Base-by-base conservation (phyloP, 208 protist species). In the Leptomonas seymouri region DNA sequence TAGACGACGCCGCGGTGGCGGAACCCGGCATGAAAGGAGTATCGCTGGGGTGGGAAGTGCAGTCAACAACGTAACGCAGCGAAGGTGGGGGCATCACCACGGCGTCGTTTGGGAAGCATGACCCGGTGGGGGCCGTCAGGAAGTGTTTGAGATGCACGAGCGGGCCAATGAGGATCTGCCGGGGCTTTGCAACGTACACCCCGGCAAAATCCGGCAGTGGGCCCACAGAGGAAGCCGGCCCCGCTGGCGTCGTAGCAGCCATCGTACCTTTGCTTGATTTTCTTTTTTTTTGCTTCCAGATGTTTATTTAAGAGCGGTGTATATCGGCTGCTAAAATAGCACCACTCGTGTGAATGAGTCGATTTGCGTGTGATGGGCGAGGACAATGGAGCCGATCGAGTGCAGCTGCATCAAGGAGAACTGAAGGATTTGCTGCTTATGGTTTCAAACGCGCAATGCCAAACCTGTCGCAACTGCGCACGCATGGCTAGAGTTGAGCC, bases 41-140 rank as follows among this genome's bases (percentile, higher is more conserved):
- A 53, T 62, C 67, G 34, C 49, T 34, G 3, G 55, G 21, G 36
- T 67, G 51, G 9, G 65, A 63, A 0, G 75, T 60, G 45, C 79
- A 84, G 65, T 69, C 71, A 2, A 80, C 55, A 15, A 80, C 57
- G 56, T 74, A 77, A 18, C 79, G 72, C 34, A 48, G 34, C 28
- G 54, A 31, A 20, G 45, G 30, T 16, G 57, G 49, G 0, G 67
- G 71, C n/a, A 80, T 56, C 18, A 21, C 23, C 16, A 41, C 44
- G 46, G 3, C 21, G 27, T n/a, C 20, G n/a, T 9, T 25, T 0
- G 44, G 59, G 53, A 84, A 80, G 15, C 21, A 1, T 5, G 51
- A 18, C 12, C 67, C 78, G 20, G 55, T 50, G 1, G 59, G 44
- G 18, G 21, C 36, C 7, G 34, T 20, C 16, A 76, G 12, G 46